Percentiles rank a stretch among this genome's conserved stretches.
Evolutionary conservation across 345 rosid species (phyloP).

Genomic region (Gossypium herbaceum): DNA sequence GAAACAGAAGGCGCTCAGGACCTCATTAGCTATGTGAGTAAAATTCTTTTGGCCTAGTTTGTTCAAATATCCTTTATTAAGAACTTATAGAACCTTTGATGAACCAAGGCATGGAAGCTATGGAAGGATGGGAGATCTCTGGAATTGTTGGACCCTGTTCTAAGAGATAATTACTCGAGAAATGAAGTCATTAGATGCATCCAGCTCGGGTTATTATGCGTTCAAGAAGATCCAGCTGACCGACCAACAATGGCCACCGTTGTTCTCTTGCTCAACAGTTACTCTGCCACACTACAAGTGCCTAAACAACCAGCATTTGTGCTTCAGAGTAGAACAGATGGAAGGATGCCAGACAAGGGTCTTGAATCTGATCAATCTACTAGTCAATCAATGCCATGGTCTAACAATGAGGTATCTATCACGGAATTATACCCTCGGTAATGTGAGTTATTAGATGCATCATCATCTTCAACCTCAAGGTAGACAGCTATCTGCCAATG

Average conservation of each 20-base stretch:
- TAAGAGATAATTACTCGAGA: constrained; percentile 23
- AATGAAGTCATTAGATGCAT: constrained; percentile 38
- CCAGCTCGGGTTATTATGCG: constrained; percentile 35
- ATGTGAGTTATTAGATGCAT: not conserved
- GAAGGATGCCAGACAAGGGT: not conserved
- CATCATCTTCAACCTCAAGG: not conserved
- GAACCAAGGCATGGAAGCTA: constrained; percentile 32
- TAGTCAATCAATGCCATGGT: not conserved
- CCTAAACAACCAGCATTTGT: constrained; percentile 15
- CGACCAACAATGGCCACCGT: constrained; percentile 34
- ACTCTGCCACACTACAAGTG: not conserved
- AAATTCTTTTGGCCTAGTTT: not conserved
- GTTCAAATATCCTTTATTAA: not conserved
- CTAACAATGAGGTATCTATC: not conserved
- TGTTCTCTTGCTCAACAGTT: constrained; percentile 30
- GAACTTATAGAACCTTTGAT: not conserved
- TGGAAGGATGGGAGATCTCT: constrained; percentile 32
- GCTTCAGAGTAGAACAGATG: not conserved
- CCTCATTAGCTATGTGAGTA: constrained; percentile 15
- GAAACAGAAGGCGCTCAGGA: constrained; percentile 6
- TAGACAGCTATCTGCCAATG: not conserved
- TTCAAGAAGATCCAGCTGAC: constrained; percentile 33
- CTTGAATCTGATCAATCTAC: constrained; percentile 12
- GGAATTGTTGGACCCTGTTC: constrained; percentile 28
- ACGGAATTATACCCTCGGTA: constrained; percentile 14